Evolutionary conservation across 2,329 filamentous ascomycete genomes (phyloP).

Genomic region (Ceratocystis huliohia): DNA sequence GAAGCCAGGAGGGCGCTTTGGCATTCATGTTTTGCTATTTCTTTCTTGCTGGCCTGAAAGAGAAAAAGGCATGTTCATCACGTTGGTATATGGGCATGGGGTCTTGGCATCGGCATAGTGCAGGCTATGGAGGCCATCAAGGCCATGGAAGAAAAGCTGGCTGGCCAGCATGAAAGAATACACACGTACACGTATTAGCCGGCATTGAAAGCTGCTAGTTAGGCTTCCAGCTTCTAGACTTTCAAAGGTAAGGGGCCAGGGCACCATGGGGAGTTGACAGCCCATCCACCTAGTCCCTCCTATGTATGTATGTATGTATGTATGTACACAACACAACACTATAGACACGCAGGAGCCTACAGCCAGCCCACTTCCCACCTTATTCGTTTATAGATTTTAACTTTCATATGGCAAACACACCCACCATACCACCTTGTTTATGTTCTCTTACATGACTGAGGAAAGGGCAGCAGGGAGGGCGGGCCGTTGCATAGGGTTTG

Average conservation of each 20-base stretch:
- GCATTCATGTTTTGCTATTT: too few species aligned
- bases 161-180: background rate
- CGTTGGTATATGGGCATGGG: too few species aligned
- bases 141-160: background rate
- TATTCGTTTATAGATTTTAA: background rate
- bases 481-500: background rate
- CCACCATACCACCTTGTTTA: background rate
- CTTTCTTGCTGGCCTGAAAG: too few species aligned
- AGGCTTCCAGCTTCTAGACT: background rate
- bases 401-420: background rate
- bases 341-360: background rate
- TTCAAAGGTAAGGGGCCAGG: conserved; percentile 1
- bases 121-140: too few species aligned
- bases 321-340: background rate
- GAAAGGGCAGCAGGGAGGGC: background rate
- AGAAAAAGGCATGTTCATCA: too few species aligned
- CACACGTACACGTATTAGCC: background rate
- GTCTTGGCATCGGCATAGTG: too few species aligned
- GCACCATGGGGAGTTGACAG: conserved; percentile 5
- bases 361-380: background rate
- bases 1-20: too few species aligned
- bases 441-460: background rate
- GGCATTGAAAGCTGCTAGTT: background rate
- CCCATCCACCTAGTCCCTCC: background rate
- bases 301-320: too few species aligned